Conservation (phyloP, 331 rosid genomes). For the Pyrus hybrid region DNA sequence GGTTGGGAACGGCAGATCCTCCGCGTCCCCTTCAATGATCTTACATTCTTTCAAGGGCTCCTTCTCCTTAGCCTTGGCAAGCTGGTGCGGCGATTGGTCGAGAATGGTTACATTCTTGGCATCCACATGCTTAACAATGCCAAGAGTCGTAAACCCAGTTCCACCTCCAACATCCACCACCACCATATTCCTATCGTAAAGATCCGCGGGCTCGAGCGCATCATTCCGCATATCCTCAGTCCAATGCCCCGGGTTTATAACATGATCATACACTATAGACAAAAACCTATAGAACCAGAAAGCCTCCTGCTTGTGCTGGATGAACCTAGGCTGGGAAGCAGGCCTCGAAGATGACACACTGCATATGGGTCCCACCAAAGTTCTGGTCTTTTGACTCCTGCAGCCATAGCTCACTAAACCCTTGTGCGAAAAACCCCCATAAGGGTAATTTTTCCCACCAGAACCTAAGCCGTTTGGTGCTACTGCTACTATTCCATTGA, state of each 20-base stretch:
- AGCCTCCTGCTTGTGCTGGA: constrained; percentile 86
- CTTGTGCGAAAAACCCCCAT: constrained; percentile 31
- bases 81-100: constrained; percentile 95
- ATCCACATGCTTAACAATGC: constrained; percentile 84
- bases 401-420: constrained; percentile 14
- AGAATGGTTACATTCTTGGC: constrained; percentile 86
- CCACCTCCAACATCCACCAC: constrained; percentile 95
- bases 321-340: constrained; percentile 80
- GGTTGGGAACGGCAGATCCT: constrained; percentile 72
- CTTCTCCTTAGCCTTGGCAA: constrained; percentile 89
- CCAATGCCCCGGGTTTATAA: no score
- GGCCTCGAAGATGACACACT: constrained; percentile 74
- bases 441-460: constrained; percentile 31
- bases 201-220: no score
- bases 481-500: neutral
- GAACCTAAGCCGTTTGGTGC: constrained; percentile 45
- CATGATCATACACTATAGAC: constrained; percentile 77
- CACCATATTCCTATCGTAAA: no score
- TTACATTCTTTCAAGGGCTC: constrained; percentile 80
- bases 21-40: constrained; percentile 79
- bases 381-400: constrained; percentile 14
- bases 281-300: constrained; percentile 92
- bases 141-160: constrained; percentile 82
- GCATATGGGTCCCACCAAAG: constrained; percentile 22
- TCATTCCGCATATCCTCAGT: no score